Percentiles rank a stretch among this genome's conserved stretches.
These are phyloP conservation scores for Xylaria intraflava DNA, from an alignment of 495 filamentous ascomycete species.

Conservation along the genomic window DNA sequence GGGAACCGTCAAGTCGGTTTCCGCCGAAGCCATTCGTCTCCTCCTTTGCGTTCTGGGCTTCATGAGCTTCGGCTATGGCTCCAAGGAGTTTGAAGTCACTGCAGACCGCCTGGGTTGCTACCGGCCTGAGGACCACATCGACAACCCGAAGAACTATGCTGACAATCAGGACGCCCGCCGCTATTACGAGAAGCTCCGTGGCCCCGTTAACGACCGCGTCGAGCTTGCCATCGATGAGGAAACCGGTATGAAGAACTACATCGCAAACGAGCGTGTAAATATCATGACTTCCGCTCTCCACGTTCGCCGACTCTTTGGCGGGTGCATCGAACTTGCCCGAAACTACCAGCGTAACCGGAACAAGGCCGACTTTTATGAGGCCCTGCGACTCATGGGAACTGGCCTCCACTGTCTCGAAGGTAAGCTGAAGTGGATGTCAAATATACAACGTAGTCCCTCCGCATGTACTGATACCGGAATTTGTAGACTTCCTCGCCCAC, in stretches of 20 bases:
- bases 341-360: conserved; percentile 54
- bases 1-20: conserved; percentile 80
- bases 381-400: conserved; percentile 76
- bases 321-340: conserved; percentile 66
- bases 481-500: conserved; percentile 73
- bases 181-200: conserved; percentile 72
- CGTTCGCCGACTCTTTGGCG: conserved; percentile 63
- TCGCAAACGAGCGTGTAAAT: conserved; percentile 67
- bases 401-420: conserved; percentile 83
- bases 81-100: conserved; percentile 86
- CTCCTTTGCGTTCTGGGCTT: conserved; percentile 59
- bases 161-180: conserved; percentile 79
- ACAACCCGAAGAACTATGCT: conserved; percentile 73
- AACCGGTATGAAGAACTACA: conserved; percentile 88
- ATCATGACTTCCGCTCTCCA: conserved; percentile 73
- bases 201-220: conserved; percentile 67
- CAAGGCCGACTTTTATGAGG: conserved; percentile 74
- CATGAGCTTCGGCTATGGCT: conserved; percentile 72
- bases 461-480: conserved; percentile 4
- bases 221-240: conserved; percentile 71
- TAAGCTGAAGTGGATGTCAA: conserved; percentile 17
- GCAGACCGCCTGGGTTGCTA: conserved; percentile 82
- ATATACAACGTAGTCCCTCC: not conserved
- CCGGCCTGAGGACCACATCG: conserved; percentile 81
- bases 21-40: conserved; percentile 81